Percentiles rank a stretch among this genome's conserved stretches.
Conservation (phyloP, 805 yeast species). For the Barnettozyma sucrosica region DNA sequence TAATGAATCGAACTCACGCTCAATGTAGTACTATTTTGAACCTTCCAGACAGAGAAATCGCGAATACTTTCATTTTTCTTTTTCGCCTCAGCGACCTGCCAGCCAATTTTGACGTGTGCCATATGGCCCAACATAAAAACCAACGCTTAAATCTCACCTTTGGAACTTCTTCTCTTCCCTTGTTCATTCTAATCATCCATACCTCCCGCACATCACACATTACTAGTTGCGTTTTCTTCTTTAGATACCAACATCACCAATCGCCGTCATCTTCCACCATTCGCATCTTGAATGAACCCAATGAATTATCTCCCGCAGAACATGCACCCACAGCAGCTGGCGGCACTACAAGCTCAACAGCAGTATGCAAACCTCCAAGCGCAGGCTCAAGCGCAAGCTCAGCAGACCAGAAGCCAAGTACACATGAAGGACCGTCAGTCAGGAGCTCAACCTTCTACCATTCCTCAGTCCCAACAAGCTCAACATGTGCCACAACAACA, state of each 20-base stretch:
- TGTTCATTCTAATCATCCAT: neutral
- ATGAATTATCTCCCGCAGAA: constrained; percentile 10
- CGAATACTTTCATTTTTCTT: too few relatives aligned
- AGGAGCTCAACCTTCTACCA: neutral
- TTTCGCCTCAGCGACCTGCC: neutral
- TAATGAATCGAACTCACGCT: neutral
- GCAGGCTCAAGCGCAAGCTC: constrained; percentile 6
- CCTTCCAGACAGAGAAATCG: too few relatives aligned
- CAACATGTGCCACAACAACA: constrained; percentile 11
- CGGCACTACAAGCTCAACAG: constrained; percentile 15
- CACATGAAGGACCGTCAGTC: constrained; percentile 5
- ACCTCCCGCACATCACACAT: neutral
- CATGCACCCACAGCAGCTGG: constrained; percentile 14
- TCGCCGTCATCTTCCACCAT: neutral
- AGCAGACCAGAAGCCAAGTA: neutral
- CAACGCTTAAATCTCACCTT: neutral
- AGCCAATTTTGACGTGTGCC: neutral
- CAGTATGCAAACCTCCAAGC: constrained; percentile 16
- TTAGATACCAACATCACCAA: neutral
- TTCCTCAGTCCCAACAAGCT: constrained; percentile 11
- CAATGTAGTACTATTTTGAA: neutral
- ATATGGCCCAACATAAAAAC: neutral
- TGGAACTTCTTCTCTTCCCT: neutral
- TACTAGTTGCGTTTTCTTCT: neutral
- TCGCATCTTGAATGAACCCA: neutral